Percentiles rank a stretch among this genome's conserved stretches.
Conservation (phyloP, 305 asterid species). For the Fraxinus paxiana region DNA sequence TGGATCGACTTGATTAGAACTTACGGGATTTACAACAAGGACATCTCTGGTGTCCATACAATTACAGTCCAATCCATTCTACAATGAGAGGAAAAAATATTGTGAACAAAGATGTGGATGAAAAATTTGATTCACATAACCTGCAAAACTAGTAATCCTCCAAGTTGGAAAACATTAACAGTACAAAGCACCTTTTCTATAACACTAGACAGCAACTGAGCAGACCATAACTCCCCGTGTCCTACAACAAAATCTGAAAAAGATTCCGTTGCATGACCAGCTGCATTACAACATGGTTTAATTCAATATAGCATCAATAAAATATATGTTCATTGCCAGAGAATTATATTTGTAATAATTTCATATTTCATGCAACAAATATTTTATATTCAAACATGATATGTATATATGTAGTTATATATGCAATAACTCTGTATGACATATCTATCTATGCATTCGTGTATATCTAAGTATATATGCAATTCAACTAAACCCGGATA, state of each 20-base stretch:
- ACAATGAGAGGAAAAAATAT: constrained; percentile 29
- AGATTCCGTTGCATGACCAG: constrained; percentile 95
- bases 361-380: not conserved
- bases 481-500: not conserved
- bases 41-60: constrained; percentile 99
- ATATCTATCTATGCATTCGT: not conserved
- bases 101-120: not conserved
- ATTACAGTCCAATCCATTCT: constrained; percentile 65
- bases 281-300: constrained; percentile 46
- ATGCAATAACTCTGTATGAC: not conserved
- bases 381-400: not conserved
- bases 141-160: constrained; percentile 11
- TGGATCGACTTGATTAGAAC: constrained; percentile 90
- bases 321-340: not conserved
- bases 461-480: not conserved
- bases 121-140: constrained; percentile 13
- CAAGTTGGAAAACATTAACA: not conserved
- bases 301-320: constrained; percentile 4
- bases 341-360: not conserved
- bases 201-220: constrained; percentile 71
- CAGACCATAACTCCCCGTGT: constrained; percentile 95
- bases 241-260: constrained; percentile 96
- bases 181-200: constrained; percentile 61
- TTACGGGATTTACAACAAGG: constrained; percentile 72
- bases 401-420: not conserved